These are phyloP conservation scores for Ascochyta fabae DNA, from an alignment of 2,329 filamentous ascomycete genomes.

Conservation along the genomic window DNA sequence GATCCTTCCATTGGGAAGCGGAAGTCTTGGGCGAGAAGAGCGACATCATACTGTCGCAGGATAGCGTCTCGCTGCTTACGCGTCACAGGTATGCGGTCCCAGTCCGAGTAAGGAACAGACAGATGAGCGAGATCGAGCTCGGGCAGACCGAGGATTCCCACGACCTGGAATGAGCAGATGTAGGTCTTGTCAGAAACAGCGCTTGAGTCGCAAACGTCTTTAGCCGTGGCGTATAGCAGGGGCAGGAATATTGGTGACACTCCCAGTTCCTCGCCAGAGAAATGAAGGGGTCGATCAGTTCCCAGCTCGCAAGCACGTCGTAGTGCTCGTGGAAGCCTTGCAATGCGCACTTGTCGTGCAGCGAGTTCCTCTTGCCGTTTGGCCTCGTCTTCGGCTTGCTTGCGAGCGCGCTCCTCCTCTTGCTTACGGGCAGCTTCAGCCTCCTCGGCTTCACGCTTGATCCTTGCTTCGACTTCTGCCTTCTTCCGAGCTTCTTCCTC, in stretches of 20 bases:
- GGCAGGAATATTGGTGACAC: constrained; percentile 49
- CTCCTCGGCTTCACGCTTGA: constrained; percentile 38
- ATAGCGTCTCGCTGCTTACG: constrained; percentile 44
- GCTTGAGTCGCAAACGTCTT: constrained; percentile 34
- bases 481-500: constrained; percentile 37
- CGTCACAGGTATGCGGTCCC: constrained; percentile 46
- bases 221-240: constrained; percentile 43
- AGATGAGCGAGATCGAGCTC: constrained; percentile 48
- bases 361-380: constrained; percentile 37
- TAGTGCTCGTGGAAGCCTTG: constrained; percentile 46
- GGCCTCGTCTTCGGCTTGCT: constrained; percentile 39
- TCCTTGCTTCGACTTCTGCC: constrained; percentile 40
- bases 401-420: constrained; percentile 40
- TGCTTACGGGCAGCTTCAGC: constrained; percentile 42
- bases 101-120: constrained; percentile 43
- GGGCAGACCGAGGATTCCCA: constrained; percentile 50
- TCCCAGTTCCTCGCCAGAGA: constrained; percentile 48
- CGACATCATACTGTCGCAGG: constrained; percentile 47
- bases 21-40: constrained; percentile 48
- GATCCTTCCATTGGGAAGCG: constrained; percentile 48
- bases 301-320: constrained; percentile 48
- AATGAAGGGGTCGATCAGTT: constrained; percentile 46
- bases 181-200: constrained; percentile 37
- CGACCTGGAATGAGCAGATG: constrained; percentile 49
- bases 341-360: constrained; percentile 43